Evolutionary conservation across 2,329 filamentous ascomycete species (phyloP).

Genomic region (Apiospora phragmitis): DNA sequence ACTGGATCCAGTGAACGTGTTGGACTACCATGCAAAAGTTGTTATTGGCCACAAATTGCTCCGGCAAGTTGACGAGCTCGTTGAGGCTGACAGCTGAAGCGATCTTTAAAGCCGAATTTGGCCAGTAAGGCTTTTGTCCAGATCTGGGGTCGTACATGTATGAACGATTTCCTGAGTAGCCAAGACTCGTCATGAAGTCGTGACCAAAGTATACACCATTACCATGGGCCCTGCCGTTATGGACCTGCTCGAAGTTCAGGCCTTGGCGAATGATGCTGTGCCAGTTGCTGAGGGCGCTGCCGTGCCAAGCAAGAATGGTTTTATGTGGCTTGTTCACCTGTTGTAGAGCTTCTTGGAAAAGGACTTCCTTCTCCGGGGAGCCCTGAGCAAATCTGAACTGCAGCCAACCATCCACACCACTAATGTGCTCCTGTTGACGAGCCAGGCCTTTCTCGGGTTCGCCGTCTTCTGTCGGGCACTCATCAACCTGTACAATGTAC

Average conservation of each 20-base stretch:
- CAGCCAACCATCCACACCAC: constrained; percentile 65
- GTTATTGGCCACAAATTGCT: constrained; percentile 52
- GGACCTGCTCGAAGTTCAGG: constrained; percentile 65
- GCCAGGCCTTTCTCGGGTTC: constrained; percentile 12
- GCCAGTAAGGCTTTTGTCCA: constrained; percentile 50
- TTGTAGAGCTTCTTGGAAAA: constrained; percentile 66
- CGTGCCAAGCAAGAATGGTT: constrained; percentile 86
- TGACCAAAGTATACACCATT: constrained; percentile 81
- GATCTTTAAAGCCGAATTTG: constrained; percentile 64
- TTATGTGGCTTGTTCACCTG: constrained; percentile 36
- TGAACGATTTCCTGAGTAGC: not conserved
- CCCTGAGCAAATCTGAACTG: constrained; percentile 90
- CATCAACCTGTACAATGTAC: constrained; percentile 76
- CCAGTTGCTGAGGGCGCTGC: constrained; percentile 77
- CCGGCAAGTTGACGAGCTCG: constrained; percentile 77
- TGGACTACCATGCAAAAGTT: constrained; percentile 70
- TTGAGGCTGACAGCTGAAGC: constrained; percentile 69
- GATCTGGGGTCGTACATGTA: not conserved
- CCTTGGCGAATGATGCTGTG: constrained; percentile 86
- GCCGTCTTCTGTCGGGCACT: constrained; percentile 26
- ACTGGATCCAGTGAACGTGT: constrained; percentile 84
- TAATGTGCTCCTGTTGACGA: constrained; percentile 51
- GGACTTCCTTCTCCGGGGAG: constrained; percentile 80
- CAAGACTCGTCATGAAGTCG: constrained; percentile 54
- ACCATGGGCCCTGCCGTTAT: constrained; percentile 71